Base-by-base conservation (phyloP, 768 basidiomycete genomes). In the Floccularia luteovirens region DNA sequence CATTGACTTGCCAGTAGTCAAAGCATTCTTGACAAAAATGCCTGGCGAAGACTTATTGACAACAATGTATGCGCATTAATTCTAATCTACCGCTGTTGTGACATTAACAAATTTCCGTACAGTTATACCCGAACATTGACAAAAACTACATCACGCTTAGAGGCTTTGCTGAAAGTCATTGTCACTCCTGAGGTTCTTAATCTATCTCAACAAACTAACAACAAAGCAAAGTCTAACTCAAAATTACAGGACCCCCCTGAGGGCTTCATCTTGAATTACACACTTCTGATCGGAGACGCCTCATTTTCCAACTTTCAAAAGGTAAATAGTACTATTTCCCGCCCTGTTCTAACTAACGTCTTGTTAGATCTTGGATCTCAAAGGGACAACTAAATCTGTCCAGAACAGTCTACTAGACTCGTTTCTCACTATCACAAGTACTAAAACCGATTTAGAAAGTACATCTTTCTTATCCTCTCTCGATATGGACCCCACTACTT, bases 301-400 rank as follows among this genome's bases (percentile, higher is more conserved):
- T 93, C 92, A 2, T 93, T 93, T 60, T 85, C 84, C 22, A 98
- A 98, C 61, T 99, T 99, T 68, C 96, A 98, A 67, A 99, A 99
- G 79, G 91, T 85, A 24, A 27, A 35, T 19, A 31, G 33, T 19
- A 21, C 14, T 1, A 11, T 10, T 14, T 31, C 19, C 17, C 21
- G 20, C 36, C 19, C 34, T 13, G 3, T 33, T 13, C 24, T 22
- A 5, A 42, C 23, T 33, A 14, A 38, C 30, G 27, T 22, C 33
- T n/a, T 30, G n/a, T 35, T 44, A 96, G 92, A 89, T 97, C 39
- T 73, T 97, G 13, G 93, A 97, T 59, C 72, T 97, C 36, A 96
- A 96, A 59, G 96, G 96, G 5, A 91, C 91, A 0, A 80, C 88
- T 0, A 87, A 90, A 46, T 57, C 65, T 3, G 82, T 86, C 38